A percentile compares a stretch with the other conserved stretches of the same genome.
Evolutionary conservation across 2,329 filamentous ascomycete genomes (phyloP).

Genomic region (Bertia moriformis): DNA sequence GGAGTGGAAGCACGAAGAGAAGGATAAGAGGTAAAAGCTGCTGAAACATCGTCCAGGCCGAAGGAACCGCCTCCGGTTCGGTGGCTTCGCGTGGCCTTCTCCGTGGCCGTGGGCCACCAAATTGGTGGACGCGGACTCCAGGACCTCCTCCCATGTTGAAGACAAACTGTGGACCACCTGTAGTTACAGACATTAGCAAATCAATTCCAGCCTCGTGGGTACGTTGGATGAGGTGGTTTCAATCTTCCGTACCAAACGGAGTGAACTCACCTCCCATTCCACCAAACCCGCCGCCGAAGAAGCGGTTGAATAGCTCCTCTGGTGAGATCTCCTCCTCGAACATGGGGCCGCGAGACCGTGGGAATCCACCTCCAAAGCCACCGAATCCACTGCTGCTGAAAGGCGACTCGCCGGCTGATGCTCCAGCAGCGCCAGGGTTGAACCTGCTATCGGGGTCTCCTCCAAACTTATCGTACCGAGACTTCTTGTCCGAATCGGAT

Average conservation of each 20-base stretch:
- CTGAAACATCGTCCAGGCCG: conserved; percentile 41
- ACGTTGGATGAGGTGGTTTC: too few species aligned
- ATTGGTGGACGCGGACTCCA: conserved; percentile 86
- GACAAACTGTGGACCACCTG: conserved; percentile 72
- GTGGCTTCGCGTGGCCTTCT: conserved; percentile 57
- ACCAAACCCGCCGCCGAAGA: conserved; percentile 67
- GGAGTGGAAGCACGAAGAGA: conserved; percentile 71
- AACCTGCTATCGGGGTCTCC: conserved; percentile 87
- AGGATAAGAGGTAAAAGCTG: conserved; percentile 78
- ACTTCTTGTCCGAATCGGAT: conserved; percentile 83
- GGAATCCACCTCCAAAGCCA: conserved; percentile 8
- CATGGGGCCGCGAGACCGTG: conserved; percentile 35
- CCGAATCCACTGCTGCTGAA: background rate
- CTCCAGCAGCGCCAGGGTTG: conserved; percentile 22
- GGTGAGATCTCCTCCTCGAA: conserved; percentile 89
- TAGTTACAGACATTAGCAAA: too few species aligned
- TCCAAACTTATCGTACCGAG: conserved; percentile 75
- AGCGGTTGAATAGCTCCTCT: conserved; percentile 91
- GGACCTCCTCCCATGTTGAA: conserved; percentile 90
- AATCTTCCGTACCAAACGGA: background rate
- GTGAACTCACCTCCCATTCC: conserved; percentile 25
- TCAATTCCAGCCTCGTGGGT: too few species aligned
- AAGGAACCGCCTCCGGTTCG: conserved; percentile 32
- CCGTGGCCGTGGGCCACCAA: conserved; percentile 67
- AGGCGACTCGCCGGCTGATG: conserved; percentile 19